A percentile compares a stretch with the other conserved stretches of the same genome.
Evolutionary conservation across 1,284 basidiomycete species (phyloP).

Genomic region (Marasmius fiardii): DNA sequence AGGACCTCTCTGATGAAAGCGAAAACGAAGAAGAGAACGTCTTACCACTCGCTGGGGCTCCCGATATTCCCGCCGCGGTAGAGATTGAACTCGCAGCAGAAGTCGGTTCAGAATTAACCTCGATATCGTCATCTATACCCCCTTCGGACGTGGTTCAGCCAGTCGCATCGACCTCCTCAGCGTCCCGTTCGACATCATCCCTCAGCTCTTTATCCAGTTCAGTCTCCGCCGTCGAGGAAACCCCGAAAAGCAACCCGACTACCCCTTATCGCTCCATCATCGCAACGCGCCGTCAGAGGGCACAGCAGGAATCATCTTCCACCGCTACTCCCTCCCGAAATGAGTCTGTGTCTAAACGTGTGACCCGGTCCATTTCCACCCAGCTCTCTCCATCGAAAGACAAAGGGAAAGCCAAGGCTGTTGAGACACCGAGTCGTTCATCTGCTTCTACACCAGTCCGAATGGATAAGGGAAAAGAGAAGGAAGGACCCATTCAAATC

Average conservation of each 20-base stretch:
- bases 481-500: slow-evolving; percentile 33
- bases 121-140: slow-evolving; percentile 37
- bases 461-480: slow-evolving; percentile 27
- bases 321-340: slow-evolving; percentile 9
- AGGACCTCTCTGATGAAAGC: slow-evolving; percentile 52
- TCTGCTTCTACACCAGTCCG: slow-evolving; percentile 17
- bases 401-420: slow-evolving; percentile 12
- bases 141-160: slow-evolving; percentile 28
- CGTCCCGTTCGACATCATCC: slow-evolving; percentile 33
- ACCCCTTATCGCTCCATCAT: slow-evolving; percentile 52
- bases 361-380: slow-evolving; percentile 28
- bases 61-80: slow-evolving; percentile 40
- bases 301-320: slow-evolving; percentile 21
- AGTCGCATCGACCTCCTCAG: slow-evolving; percentile 21
- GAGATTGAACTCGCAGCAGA: slow-evolving; percentile 54
- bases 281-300: slow-evolving; percentile 57
- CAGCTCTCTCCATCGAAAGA: slow-evolving; percentile 9
- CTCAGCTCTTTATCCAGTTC: slow-evolving; percentile 32
- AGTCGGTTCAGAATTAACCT: slow-evolving; percentile 43
- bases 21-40: slow-evolving; percentile 45
- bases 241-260: slow-evolving; percentile 24
- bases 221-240: slow-evolving; percentile 20
- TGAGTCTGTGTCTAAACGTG: slow-evolving; percentile 26
- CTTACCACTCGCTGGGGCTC: slow-evolving; percentile 40
- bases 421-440: slow-evolving; percentile 5